Conservation (phyloP, 495 filamentous ascomycete species). For the Hyaloscypha variabilis region DNA sequence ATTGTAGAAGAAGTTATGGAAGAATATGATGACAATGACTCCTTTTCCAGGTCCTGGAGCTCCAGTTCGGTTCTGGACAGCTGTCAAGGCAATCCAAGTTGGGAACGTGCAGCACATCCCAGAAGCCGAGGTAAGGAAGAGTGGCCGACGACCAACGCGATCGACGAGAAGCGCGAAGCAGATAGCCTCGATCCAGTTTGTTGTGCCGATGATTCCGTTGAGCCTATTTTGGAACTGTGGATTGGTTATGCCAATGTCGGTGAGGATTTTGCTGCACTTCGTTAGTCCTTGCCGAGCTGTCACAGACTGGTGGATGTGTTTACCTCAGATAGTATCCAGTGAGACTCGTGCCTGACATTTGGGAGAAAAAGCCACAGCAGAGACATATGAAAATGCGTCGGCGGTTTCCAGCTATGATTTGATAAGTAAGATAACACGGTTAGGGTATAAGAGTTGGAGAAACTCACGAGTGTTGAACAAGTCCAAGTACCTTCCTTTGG, state of each 20-base stretch:
- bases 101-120: conserved; percentile 17
- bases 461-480: conserved; percentile 40
- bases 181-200: conserved; percentile 34
- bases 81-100: conserved; percentile 17
- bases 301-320: background rate
- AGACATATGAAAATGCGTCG: conserved; percentile 51
- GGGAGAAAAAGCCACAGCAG: conserved; percentile 52
- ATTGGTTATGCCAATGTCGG: conserved; percentile 1
- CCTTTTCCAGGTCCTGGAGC: background rate
- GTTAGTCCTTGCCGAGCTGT: background rate
- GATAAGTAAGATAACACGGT: background rate
- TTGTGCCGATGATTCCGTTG: conserved; percentile 37
- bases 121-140: conserved; percentile 25
- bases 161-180: conserved; percentile 37
- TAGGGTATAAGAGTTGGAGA: background rate
- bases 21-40: conserved; percentile 6
- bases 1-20: conserved; percentile 7
- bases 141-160: conserved; percentile 7
- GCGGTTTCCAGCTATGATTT: conserved; percentile 41
- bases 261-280: conserved; percentile 1
- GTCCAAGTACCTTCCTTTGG: conserved; percentile 43
- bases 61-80: conserved; percentile 15
- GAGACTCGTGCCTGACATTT: conserved; percentile 21
- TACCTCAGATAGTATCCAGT: conserved; percentile 9
- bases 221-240: conserved; percentile 17